Conservation (phyloP, 495 filamentous ascomycete species). For the Penicillium lividum region DNA sequence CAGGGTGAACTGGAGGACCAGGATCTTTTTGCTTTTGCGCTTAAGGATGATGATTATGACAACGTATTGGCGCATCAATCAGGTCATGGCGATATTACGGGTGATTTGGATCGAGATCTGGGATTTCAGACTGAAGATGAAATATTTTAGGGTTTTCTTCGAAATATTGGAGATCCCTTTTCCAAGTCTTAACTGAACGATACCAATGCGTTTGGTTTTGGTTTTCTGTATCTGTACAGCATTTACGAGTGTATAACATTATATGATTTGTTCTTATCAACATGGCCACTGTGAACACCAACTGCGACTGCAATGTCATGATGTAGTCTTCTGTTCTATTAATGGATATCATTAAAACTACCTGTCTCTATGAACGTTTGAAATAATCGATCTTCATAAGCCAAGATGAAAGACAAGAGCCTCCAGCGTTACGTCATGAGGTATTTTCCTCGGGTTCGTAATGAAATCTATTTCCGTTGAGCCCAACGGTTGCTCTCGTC, state of each 20-base stretch:
- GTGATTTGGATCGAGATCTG: slow-evolving; percentile 46
- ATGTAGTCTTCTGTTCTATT: slow-evolving; percentile 11
- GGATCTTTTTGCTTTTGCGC: slow-evolving; percentile 32
- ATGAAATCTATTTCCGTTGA: slow-evolving; percentile 16
- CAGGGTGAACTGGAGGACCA: slow-evolving; percentile 12
- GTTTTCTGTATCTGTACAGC: background rate
- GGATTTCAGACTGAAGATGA: slow-evolving; percentile 39
- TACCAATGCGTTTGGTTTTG: background rate
- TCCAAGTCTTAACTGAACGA: background rate
- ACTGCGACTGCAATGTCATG: background rate
- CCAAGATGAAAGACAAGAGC: background rate
- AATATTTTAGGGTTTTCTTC: slow-evolving; percentile 30
- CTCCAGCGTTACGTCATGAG: background rate
- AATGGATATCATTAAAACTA: slow-evolving; percentile 16
- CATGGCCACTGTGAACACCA: background rate
- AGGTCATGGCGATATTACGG: slow-evolving; percentile 35
- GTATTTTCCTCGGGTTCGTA: background rate
- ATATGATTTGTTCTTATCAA: background rate
- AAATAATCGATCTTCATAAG: slow-evolving; percentile 3
- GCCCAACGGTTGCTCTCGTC: slow-evolving; percentile 86
- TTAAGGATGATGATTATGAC: slow-evolving; percentile 16
- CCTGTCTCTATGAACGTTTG: background rate
- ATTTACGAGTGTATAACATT: background rate
- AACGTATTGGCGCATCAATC: background rate
- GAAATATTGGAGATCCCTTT: background rate